Evolutionary conservation across 176 grass and related monocot species (phyloP).

Genomic region (Canna indica): DNA sequence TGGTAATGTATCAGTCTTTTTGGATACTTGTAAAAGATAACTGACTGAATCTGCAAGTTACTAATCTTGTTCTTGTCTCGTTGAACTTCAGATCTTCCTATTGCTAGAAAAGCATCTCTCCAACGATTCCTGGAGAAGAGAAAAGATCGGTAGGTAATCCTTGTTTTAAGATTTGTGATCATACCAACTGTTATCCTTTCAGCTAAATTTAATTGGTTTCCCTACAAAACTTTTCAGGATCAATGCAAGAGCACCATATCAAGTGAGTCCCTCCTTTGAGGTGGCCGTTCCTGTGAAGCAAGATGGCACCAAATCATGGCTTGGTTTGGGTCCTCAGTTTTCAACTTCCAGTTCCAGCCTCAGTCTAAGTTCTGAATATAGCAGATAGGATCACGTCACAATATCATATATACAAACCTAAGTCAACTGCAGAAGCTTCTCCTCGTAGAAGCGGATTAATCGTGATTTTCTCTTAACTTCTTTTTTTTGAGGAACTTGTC

Average conservation of each 20-base stretch:
- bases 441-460: background rate
- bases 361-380: background rate
- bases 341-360: background rate
- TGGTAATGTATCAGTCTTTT: background rate
- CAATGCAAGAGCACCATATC: conserved; percentile 29
- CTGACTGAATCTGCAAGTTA: background rate
- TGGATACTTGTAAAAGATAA: background rate
- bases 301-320: conserved; percentile 18
- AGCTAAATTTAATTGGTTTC: background rate
- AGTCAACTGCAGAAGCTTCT: background rate
- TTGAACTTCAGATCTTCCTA: conserved; percentile 47
- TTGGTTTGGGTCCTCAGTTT: background rate
- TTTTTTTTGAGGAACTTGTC: conserved; percentile 1
- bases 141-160: conserved; percentile 46
- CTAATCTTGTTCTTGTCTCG: background rate
- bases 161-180: background rate
- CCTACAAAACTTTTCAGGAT: conserved; percentile 22
- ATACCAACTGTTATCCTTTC: background rate
- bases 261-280: conserved; percentile 1
- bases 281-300: conserved; percentile 26
- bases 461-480: background rate
- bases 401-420: background rate
- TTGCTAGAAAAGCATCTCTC: conserved; percentile 72
- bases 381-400: background rate
- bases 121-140: conserved; percentile 86